Conservation (phyloP, 352 stramenopile species). For the Thalassiosira gravida region DNA sequence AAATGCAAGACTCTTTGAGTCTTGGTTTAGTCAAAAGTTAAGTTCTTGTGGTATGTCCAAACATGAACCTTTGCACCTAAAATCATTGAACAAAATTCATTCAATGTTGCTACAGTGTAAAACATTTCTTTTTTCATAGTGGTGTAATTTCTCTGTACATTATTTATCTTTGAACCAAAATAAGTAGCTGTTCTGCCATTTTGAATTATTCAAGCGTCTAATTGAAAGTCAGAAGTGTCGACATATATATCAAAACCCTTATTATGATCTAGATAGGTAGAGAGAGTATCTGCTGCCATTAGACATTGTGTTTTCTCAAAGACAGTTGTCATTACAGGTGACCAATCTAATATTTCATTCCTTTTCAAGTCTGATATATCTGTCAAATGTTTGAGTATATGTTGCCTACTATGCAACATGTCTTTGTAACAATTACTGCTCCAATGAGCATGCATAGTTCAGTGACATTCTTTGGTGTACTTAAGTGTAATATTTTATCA, state of each 20-base stretch:
- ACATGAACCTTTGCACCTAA: slow-evolving; percentile 27
- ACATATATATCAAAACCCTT: slow-evolving; percentile 60
- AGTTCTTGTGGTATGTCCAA: slow-evolving; percentile 38
- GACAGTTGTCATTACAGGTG: slow-evolving; percentile 31
- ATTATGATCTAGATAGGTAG: slow-evolving; percentile 57
- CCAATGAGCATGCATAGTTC: slow-evolving; percentile 51
- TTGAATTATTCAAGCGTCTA: slow-evolving; percentile 50
- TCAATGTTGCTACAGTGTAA: slow-evolving; percentile 29
- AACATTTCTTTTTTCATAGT: slow-evolving; percentile 60
- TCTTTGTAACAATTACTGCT: slow-evolving; percentile 46
- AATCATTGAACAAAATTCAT: slow-evolving; percentile 37
- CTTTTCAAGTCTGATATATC: no score
- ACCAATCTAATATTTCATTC: no score
- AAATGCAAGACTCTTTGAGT: slow-evolving; percentile 41
- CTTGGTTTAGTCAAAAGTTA: slow-evolving; percentile 36
- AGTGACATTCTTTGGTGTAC: slow-evolving; percentile 31
- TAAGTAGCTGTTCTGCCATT: slow-evolving; percentile 35
- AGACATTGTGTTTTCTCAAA: neutral
- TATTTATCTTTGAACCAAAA: slow-evolving; percentile 47
- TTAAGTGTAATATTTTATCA: slow-evolving; percentile 34
- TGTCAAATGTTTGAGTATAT: no score
- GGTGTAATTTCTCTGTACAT: slow-evolving; percentile 51
- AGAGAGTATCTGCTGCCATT: slow-evolving; percentile 12
- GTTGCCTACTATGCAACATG: slow-evolving; percentile 53
- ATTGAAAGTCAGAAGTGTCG: slow-evolving; percentile 49